Evolutionary conservation across 2,329 filamentous ascomycete species (phyloP), one percentile per base, ranked within the genome.

Genomic region (Epichloe sibirici): DNA sequence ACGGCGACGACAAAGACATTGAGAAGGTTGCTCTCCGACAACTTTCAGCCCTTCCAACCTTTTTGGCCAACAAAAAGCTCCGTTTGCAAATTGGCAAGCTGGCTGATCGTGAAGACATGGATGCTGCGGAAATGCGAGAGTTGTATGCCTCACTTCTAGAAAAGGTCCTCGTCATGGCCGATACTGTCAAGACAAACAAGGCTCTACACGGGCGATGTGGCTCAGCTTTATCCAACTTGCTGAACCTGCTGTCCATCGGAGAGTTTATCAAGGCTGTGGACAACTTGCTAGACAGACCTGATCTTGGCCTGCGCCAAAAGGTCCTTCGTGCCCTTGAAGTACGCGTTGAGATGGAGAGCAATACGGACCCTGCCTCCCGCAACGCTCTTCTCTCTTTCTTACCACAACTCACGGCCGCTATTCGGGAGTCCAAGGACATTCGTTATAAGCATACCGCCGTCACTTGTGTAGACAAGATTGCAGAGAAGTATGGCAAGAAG

Each of bases 401-500:
- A 58, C 84, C 88, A 11, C 85, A 85, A 58, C 76, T 95, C 56
- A 88, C 87, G 17, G 76, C 78, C 21, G 86, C 94, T 45, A 81
- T 98, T 54, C 75, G 84, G 52, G 79, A 85, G 48, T 85, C 86
- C 6, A 73, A 78, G 35, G 83, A 93, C 58, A 78, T 85, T 51
- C 76, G 82, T 31, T 85, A 93, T 66, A 90, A 91, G 69, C 85
- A 90, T 61, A 89, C 88, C 11, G 88, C 90, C 1, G 83, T 98
- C 56, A 83, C 83, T 38, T 97, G 91, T 61, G 85, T 97, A 45
- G 90, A 96, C 69, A 88, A 88, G 67, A 94, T 98, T 57, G 81
- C 88, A 2, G 90, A 96, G 69, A 91, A 91, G 66, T 97, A 95
- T 65, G 94, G 93, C 59, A 94, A 93, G 74, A 94, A 90, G 66